A percentile compares a stretch with the other conserved stretches of the same genome.
phyloP scores from a whole-genome alignment of 2,329 filamentous ascomycete species.

The Colletotrichum horii region DNA sequence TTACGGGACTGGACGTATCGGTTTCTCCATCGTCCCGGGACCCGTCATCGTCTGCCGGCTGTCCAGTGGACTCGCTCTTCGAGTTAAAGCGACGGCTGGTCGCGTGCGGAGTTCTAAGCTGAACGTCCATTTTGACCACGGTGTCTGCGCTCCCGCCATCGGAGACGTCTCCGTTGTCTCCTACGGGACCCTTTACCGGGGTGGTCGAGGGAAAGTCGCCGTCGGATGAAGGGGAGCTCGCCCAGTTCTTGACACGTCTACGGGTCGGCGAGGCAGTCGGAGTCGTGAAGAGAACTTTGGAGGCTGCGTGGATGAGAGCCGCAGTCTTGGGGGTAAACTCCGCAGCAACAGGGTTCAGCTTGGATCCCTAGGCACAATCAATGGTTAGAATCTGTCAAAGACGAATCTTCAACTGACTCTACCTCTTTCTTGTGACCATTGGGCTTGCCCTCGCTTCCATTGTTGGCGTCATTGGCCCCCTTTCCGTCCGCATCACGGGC shows the following conservation, averaged over 20 bases:
- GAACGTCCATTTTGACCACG: constrained; percentile 4
- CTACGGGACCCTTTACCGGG: background rate
- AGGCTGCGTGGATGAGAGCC: constrained; percentile 11
- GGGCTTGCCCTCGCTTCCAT: constrained; percentile 31
- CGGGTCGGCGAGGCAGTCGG: background rate
- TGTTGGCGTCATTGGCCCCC: background rate
- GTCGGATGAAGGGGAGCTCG: constrained; percentile 3
- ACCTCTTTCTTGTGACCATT: constrained; percentile 52
- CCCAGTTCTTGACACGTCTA: background rate
- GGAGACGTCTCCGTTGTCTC: background rate
- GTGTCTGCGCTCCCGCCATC: constrained; percentile 4
- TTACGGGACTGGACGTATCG: background rate
- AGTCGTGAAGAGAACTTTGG: constrained; percentile 7
- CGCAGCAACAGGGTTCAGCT: constrained; percentile 60
- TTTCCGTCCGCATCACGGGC: constrained; percentile 11
- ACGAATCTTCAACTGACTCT: constrained; percentile 37
- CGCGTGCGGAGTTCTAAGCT: background rate
- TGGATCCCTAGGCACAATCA: constrained; percentile 49
- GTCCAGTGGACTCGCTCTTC: constrained; percentile 9
- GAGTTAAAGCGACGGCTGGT: constrained; percentile 3
- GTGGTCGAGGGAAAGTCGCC: background rate
- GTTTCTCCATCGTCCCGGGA: background rate
- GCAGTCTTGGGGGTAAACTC: constrained; percentile 56
- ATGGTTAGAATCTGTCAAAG: constrained; percentile 44
- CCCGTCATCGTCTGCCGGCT: background rate